Evolutionary conservation across 2,329 filamentous ascomycete genomes (phyloP), one percentile per base, ranked within the genome.

Genomic region (Nemania bipapillata): DNA sequence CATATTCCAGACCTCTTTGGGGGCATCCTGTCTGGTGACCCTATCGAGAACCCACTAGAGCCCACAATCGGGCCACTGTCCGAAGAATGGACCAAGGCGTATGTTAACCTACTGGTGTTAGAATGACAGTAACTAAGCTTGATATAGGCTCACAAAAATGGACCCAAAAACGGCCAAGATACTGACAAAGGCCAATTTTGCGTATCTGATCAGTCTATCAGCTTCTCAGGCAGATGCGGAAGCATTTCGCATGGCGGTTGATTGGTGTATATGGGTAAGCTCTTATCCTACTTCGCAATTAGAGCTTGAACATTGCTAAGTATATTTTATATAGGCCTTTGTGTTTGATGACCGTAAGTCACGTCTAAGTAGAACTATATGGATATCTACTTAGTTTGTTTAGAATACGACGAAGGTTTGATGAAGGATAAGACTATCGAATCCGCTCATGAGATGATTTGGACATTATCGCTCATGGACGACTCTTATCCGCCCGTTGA

Each of bases 381-480:
- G 6, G 28, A 40, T 47, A 28, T n/a, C 30, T 56, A 20, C 26
- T 56, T 26, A 63, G 2, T 6, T 17, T 26, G 11, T n/a, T 24
- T n/a, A 63, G 61, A 64, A 26, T 64, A 58, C 54, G 62, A 64
- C 24, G 62, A 64, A 15, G 62, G 62, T 6, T 50, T 24, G 54
- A 64, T 64, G 62, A 58, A 30, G 30, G 62, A 64, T n/a, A 64
- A 55, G n/a, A 64, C 62, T 12, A 64, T 64, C n/a, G 62, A 64
- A 32, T 52, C 62, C 32, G 54, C 53, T 7, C 28, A 58, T 3
- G 62, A 64, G 35, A 64, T 64, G 54, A 64, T 64, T 32, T 54
- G 42, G 22, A 64, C 62, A 0, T 37, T 64, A 8, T 49, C 53
- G 15, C 24, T 64, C 6, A 64, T 64, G 62, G 62, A 64, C 6